Conservation (phyloP, 441 rosid genomes). For the Pelargonium fulgidum region DNA sequence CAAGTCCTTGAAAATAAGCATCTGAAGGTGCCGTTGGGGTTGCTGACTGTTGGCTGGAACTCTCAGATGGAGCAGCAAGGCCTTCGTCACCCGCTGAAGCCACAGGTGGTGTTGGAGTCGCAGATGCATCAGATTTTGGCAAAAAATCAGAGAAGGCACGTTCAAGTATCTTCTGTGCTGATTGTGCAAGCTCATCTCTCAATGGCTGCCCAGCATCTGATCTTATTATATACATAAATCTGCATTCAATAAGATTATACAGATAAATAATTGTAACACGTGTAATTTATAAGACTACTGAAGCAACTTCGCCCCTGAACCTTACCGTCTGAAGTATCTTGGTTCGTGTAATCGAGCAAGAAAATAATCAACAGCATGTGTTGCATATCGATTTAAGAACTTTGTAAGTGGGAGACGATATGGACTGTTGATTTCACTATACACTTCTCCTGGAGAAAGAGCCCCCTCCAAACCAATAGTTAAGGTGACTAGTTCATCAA, state of each 20-base stretch:
- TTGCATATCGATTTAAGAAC: slow-evolving; percentile 84
- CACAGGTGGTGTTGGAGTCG: slow-evolving; percentile 46
- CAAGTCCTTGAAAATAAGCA: slow-evolving; percentile 94
- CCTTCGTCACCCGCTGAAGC: slow-evolving; percentile 60
- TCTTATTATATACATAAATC: slow-evolving; percentile 87
- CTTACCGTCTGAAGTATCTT: slow-evolving; percentile 84
- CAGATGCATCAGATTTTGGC: slow-evolving; percentile 53
- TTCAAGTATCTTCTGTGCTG: slow-evolving; percentile 79
- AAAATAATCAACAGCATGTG: slow-evolving; percentile 96
- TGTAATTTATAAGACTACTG: slow-evolving; percentile 13
- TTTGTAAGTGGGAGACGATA: slow-evolving; percentile 93
- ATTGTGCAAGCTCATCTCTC: slow-evolving; percentile 95
- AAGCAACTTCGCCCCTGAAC: slow-evolving; percentile 13
- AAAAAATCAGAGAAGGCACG: slow-evolving; percentile 75
- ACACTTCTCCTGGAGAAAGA: slow-evolving; percentile 80
- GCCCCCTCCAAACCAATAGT: slow-evolving; percentile 93
- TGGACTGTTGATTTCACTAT: slow-evolving; percentile 98
- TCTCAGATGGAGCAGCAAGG: slow-evolving; percentile 37
- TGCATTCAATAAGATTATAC: slow-evolving; percentile 33
- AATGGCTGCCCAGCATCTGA: slow-evolving; percentile 96
- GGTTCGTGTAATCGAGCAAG: slow-evolving; percentile 86
- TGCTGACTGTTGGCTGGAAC: slow-evolving; percentile 38
- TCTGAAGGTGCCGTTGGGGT: slow-evolving; percentile 44
- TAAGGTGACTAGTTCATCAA: slow-evolving; percentile 91
- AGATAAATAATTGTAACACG: not conserved